These are phyloP conservation scores for Mucor ambiguus DNA, from an alignment of 371 early-diverging fungal genomes.

Conservation along the genomic window DNA sequence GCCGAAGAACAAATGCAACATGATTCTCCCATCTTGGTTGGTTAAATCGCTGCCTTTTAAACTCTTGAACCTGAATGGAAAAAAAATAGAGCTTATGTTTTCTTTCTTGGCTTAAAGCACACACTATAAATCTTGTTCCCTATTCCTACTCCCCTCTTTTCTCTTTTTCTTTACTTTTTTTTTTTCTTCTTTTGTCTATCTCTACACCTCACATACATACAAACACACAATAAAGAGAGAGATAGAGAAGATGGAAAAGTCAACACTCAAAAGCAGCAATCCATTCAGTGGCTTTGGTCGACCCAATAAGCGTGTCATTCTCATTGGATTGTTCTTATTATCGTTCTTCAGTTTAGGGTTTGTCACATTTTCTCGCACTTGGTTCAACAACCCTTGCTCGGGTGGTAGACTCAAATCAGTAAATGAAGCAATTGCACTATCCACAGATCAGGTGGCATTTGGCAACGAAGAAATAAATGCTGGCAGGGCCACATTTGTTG, in stretches of 20 bases:
- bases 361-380: slow-evolving; percentile 6
- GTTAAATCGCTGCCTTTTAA: background rate
- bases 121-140: background rate
- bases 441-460: slow-evolving; percentile 4
- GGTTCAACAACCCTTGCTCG: background rate
- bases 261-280: background rate
- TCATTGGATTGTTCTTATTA: background rate
- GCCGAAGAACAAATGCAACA: slow-evolving; percentile 26
- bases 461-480: background rate
- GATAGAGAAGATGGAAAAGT: background rate
- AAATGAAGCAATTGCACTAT: slow-evolving; percentile 1
- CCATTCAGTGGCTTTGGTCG: background rate
- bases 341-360: background rate
- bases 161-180: background rate
- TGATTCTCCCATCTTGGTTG: slow-evolving; percentile 14
- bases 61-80: slow-evolving; percentile 7
- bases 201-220: background rate
- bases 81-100: background rate
- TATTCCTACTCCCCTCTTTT: background rate
- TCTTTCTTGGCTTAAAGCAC: background rate
- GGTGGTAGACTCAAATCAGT: background rate
- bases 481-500: slow-evolving; percentile 27
- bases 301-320: background rate
- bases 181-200: background rate
- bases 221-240: background rate